Evolutionary conservation across 768 basidiomycete genomes (phyloP).

Genomic region (Clathrus columnatus): DNA sequence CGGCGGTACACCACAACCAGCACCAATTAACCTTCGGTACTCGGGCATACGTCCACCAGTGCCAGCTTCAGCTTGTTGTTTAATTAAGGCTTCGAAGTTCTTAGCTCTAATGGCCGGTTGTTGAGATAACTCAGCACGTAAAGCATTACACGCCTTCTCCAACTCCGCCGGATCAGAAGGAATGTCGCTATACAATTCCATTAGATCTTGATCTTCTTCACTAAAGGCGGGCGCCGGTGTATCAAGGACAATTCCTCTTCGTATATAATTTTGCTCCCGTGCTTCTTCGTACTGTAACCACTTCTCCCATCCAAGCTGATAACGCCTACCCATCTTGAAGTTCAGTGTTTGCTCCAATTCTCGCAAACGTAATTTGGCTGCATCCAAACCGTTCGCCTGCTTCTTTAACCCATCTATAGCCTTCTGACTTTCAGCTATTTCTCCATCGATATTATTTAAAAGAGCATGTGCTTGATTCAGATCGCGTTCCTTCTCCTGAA

Average conservation of each 20-base stretch:
- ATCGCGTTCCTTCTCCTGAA: constrained; percentile 86
- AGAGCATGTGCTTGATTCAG: constrained; percentile 83
- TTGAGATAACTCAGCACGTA: constrained; percentile 57
- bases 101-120: constrained; percentile 60
- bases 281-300: constrained; percentile 83
- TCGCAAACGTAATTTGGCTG: constrained; percentile 48
- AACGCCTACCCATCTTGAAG: constrained; percentile 71
- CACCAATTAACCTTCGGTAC: constrained; percentile 81
- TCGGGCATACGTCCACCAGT: constrained; percentile 84
- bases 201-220: constrained; percentile 36
- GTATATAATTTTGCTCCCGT: constrained; percentile 48
- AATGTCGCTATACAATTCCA: constrained; percentile 46
- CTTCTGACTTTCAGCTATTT: constrained; percentile 80
- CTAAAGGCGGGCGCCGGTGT: neutral
- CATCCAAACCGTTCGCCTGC: constrained; percentile 58
- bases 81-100: constrained; percentile 67
- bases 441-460: constrained; percentile 77
- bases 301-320: constrained; percentile 84
- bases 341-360: constrained; percentile 58
- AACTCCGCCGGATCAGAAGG: constrained; percentile 50
- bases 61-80: constrained; percentile 82
- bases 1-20: constrained; percentile 79
- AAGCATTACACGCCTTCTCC: constrained; percentile 44
- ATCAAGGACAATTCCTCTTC: constrained; percentile 45
- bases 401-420: constrained; percentile 59